Conservation (phyloP, 192 early-diverging fungal genomes). For the Polychytrium aggregatum region DNA sequence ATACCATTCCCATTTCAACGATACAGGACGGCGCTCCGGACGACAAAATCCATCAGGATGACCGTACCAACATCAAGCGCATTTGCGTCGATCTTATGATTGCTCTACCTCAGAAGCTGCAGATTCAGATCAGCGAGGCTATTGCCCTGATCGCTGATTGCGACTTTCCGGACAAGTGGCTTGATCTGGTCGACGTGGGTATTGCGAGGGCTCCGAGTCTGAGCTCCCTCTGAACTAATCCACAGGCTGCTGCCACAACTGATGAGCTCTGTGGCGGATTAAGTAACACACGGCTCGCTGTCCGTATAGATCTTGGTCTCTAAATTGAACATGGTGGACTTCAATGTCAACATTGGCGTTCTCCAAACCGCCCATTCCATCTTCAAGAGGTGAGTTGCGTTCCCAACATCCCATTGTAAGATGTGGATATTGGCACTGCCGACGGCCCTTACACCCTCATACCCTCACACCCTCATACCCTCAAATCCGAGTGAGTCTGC, state of each 20-base stretch:
- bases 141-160: conserved; percentile 83
- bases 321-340: conserved; percentile 66
- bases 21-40: conserved; percentile 31
- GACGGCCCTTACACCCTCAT: too few relatives aligned
- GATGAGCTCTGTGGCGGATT: too few relatives aligned
- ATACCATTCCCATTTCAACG: neutral
- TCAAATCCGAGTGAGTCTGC: too few relatives aligned
- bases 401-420: neutral
- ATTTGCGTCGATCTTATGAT: conserved; percentile 82
- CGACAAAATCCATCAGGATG: conserved; percentile 44
- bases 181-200: conserved; percentile 47
- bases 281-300: neutral
- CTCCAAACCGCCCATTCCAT: conserved; percentile 92
- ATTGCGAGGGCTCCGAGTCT: neutral
- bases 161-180: conserved; percentile 92
- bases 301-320: conserved; percentile 50
- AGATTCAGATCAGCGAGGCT: conserved; percentile 84
- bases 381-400: conserved; percentile 77
- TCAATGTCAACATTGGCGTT: conserved; percentile 77
- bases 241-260: too few relatives aligned
- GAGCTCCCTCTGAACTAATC: neutral
- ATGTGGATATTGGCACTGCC: too few relatives aligned
- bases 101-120: conserved; percentile 58
- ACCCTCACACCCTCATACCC: too few relatives aligned
- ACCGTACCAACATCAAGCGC: conserved; percentile 72